phyloP scores from a whole-genome alignment of 257 asterid genomes.

The Haberlea rhodopensis region DNA sequence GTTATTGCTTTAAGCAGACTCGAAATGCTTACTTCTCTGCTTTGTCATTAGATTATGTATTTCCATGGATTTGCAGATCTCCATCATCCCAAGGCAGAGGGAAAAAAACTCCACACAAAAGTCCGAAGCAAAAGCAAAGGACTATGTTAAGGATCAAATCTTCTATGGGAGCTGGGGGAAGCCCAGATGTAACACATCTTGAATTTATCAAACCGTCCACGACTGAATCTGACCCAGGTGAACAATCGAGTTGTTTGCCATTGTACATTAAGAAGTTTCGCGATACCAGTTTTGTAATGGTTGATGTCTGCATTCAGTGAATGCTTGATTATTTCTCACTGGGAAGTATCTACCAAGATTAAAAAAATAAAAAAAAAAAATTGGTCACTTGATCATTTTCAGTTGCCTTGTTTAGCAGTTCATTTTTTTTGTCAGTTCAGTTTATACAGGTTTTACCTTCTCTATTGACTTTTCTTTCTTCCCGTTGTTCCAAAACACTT shows the following conservation, averaged over 20 bases:
- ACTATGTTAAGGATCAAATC: slow-evolving; percentile 38
- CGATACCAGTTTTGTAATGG: slow-evolving; percentile 20
- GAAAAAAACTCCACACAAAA: no score
- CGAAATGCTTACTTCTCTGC: slow-evolving; percentile 18
- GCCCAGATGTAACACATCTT: no score
- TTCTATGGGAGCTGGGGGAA: no score
- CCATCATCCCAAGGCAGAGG: no score
- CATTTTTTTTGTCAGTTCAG: neutral
- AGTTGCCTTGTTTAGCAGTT: neutral
- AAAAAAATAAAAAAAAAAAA: no score
- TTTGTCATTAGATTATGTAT: slow-evolving; percentile 26
- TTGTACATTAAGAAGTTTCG: slow-evolving; percentile 22
- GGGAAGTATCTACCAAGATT: neutral
- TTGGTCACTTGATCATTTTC: neutral
- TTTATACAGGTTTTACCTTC: slow-evolving; percentile 5
- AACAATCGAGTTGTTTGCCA: slow-evolving; percentile 19
- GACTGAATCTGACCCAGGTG: slow-evolving; percentile 53
- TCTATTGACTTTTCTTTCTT: no score
- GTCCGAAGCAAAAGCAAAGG: slow-evolving; percentile 43
- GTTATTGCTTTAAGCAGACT: slow-evolving; percentile 24
- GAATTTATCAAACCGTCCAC: slow-evolving; percentile 34
- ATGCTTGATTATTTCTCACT: neutral
- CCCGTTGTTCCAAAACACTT: no score
- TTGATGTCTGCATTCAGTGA: neutral
- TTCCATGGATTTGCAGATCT: slow-evolving; percentile 34